Base-by-base conservation (phyloP, 768 basidiomycete species). In the Russula virescens region DNA sequence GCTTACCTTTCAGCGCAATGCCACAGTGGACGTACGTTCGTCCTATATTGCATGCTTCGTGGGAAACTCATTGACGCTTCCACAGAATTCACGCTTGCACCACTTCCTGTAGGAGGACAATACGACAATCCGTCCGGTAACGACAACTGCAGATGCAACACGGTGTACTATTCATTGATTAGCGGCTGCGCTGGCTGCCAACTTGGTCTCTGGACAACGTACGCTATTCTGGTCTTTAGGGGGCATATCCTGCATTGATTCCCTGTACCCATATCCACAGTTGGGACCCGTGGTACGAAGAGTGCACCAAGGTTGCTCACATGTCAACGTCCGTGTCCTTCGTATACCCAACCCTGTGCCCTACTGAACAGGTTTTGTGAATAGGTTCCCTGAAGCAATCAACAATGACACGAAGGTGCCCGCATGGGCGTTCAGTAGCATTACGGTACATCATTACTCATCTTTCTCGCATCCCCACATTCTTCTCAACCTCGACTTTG, bases 121-220 rank as follows among this genome's bases (percentile, higher is more conserved):
- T 63, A 63, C 58, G 35, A 49, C 21, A 58, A 58, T 31, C 62
- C 62, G 5, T 43, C 48, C 19, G 34, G 23, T 3, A 6, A 28
- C 6, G 21, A 54, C 26, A 16, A 31, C 3, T 63, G 62, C 58
- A 31, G 52, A 25, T 63, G 62, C 45, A 63, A 59, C 21, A 14
- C 57, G 25, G 62, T 63, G 28, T 21, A 48, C 5, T 63, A 63
- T 48, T 63, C 57, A 2, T 6, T 42, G 34, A 48, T 63, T 2
- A 53, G 57, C 9, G 62, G 51, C n/a, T 63, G 62, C 31, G 25
- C 43, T 25, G 62, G 57, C 19, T 63, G 62, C 25, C 62, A 63
- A 42, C 45, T 26, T 38, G 46, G 51, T 19, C 13, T n/a, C 10
- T 63, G 62, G 62, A 25, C 46, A 11, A 16, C 56, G 62, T 63